Conservation (phyloP, 192 early-diverging fungal species). For the Backusella circina region DNA sequence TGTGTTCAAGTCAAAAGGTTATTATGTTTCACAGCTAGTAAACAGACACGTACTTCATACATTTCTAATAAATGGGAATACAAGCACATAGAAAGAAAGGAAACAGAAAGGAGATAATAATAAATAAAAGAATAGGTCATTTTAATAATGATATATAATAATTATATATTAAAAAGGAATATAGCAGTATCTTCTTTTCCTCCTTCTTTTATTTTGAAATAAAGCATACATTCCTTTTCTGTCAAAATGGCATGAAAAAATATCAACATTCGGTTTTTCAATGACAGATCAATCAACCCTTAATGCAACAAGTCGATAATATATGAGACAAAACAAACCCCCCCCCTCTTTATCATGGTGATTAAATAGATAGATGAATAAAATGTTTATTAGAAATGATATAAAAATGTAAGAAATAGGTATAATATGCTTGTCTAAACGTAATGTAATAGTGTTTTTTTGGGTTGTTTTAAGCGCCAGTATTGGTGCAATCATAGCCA, state of each 20-base stretch:
- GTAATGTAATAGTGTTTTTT: neutral
- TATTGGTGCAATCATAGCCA: conserved; percentile 23
- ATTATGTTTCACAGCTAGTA: neutral
- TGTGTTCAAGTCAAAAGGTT: neutral
- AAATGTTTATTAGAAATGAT: neutral
- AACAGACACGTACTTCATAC: neutral
- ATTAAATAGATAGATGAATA: neutral
- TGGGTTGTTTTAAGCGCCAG: conserved; percentile 25
- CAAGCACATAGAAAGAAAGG: too few relatives aligned
- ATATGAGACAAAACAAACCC: too few relatives aligned
- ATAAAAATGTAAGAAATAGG: neutral
- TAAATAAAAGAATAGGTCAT: neutral
- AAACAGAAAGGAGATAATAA: neutral
- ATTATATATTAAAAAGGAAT: neutral
- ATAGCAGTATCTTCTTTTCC: neutral
- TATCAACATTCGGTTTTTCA: neutral
- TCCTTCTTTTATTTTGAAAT: neutral
- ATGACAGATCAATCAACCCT: neutral
- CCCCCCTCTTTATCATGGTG: too few relatives aligned
- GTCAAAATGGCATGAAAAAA: neutral
- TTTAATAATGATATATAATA: neutral
- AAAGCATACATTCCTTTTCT: neutral
- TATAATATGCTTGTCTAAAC: neutral
- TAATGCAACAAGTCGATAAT: neutral
- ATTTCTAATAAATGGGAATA: too few relatives aligned